Evolutionary conservation across 371 early-diverging fungal species (phyloP).

Genomic region (Dichotomocladium elegans): DNA sequence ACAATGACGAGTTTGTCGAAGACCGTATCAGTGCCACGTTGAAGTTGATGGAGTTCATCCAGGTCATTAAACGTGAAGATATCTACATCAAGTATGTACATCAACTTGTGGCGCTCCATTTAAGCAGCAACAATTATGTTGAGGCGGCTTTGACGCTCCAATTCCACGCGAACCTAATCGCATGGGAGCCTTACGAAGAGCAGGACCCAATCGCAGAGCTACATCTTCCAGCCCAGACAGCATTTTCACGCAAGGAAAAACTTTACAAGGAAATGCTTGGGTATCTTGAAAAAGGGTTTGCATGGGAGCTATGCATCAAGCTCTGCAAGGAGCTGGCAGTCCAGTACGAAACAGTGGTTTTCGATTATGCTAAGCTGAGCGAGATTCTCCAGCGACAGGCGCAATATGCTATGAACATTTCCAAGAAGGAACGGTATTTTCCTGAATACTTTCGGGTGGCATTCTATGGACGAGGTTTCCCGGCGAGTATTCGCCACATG

Average conservation of each 20-base stretch:
- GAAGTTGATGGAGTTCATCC: slow-evolving; percentile 63
- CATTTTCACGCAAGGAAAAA: slow-evolving; percentile 65
- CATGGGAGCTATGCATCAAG: slow-evolving; percentile 72
- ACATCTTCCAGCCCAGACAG: slow-evolving; percentile 46
- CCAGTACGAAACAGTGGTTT: slow-evolving; percentile 53
- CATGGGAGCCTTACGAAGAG: slow-evolving; percentile 56
- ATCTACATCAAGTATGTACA: slow-evolving; percentile 75
- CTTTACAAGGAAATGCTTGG: slow-evolving; percentile 59
- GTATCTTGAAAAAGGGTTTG: slow-evolving; percentile 59
- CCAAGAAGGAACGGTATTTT: slow-evolving; percentile 60
- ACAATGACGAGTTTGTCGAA: slow-evolving; percentile 60
- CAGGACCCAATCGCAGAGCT: slow-evolving; percentile 50
- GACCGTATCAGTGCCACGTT: slow-evolving; percentile 62
- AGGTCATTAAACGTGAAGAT: slow-evolving; percentile 58
- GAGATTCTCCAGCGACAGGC: slow-evolving; percentile 57
- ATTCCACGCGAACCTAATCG: slow-evolving; percentile 65
- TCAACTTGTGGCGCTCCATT: slow-evolving; percentile 58
- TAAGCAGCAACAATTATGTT: slow-evolving; percentile 53
- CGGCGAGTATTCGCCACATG: slow-evolving; percentile 51
- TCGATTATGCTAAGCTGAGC: slow-evolving; percentile 57
- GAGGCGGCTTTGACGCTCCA: slow-evolving; percentile 72
- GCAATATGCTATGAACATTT: slow-evolving; percentile 52
- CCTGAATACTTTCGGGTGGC: slow-evolving; percentile 76
- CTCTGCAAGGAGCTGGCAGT: slow-evolving; percentile 58
- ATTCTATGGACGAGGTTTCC: slow-evolving; percentile 70